These are phyloP conservation scores for Sclerotinia minor DNA, from an alignment of 2,329 filamentous ascomycete genomes.

Conservation along the genomic window DNA sequence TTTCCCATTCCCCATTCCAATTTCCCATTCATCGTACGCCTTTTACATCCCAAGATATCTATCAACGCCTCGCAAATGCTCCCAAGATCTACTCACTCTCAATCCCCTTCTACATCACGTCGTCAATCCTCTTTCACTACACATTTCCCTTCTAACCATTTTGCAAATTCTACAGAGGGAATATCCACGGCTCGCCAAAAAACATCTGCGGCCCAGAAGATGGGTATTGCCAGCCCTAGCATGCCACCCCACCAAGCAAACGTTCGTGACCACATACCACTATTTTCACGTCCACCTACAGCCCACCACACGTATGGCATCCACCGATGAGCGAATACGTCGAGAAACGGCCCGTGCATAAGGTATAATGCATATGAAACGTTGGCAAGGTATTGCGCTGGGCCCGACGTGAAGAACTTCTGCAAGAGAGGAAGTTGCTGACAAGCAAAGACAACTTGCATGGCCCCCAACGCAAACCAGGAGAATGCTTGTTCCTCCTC, in stretches of 20 bases:
- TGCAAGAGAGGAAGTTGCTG: conserved; percentile 45
- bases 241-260: conserved; percentile 43
- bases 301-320: conserved; percentile 33
- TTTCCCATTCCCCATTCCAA: too few species aligned
- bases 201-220: conserved; percentile 56
- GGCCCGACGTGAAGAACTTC: conserved; percentile 48
- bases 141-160: conserved; percentile 47
- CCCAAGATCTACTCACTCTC: background rate
- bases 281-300: conserved; percentile 28
- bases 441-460: conserved; percentile 38
- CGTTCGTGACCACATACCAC: conserved; percentile 34
- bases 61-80: conserved; percentile 15
- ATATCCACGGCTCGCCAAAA: conserved; percentile 60
- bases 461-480: conserved; percentile 39
- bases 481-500: conserved; percentile 26
- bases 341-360: conserved; percentile 54
- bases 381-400: conserved; percentile 56
- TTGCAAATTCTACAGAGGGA: conserved; percentile 51
- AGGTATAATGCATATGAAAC: conserved; percentile 61
- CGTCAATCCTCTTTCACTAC: conserved; percentile 31
- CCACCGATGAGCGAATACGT: conserved; percentile 35
- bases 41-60: conserved; percentile 2
- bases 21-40: conserved; percentile 10
- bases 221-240: conserved; percentile 47
- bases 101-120: background rate